Evolutionary conservation across 176 grass and related monocot genomes (phyloP).

Genomic region (Cenchrus fungigraminus): DNA sequence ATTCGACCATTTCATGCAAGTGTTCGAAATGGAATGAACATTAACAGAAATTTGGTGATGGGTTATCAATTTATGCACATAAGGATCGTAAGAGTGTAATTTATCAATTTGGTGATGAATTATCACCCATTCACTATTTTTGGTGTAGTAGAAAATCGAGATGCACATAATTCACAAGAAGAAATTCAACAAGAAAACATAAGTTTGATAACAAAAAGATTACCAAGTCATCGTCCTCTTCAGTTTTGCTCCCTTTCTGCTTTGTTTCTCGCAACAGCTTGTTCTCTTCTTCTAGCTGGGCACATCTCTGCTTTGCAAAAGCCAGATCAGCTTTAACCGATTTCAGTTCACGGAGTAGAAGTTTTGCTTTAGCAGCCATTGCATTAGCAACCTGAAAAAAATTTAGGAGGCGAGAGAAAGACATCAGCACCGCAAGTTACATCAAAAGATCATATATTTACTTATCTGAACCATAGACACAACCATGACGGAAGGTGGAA

Average conservation of each 20-base stretch:
- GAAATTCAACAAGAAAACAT: not conserved
- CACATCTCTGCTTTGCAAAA: slow-evolving; percentile 81
- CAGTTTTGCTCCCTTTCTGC: slow-evolving; percentile 68
- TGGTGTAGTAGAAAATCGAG: not conserved
- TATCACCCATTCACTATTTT: not conserved
- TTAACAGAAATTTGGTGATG: not conserved
- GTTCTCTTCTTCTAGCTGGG: slow-evolving; percentile 93
- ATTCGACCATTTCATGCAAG: not conserved
- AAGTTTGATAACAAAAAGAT: not conserved
- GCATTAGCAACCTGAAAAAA: slow-evolving; percentile 85
- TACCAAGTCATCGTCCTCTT: slow-evolving; percentile 92
- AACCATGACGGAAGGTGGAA: not conserved
- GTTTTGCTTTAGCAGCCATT: slow-evolving; percentile 96
- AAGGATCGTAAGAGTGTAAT: not conserved
- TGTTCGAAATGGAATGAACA: not conserved
- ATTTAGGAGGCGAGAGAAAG: slow-evolving; percentile 4
- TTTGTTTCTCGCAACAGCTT: slow-evolving; percentile 79
- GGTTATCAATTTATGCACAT: not conserved
- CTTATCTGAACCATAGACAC: not conserved
- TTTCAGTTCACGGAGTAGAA: slow-evolving; percentile 85
- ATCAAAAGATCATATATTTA: slow-evolving; percentile 13
- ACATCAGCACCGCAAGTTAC: not conserved
- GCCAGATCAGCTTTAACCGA: slow-evolving; percentile 82
- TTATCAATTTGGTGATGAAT: not conserved
- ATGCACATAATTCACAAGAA: not conserved